Percentiles rank a stretch among this genome's conserved stretches.
Evolutionary conservation across 2,329 filamentous ascomycete genomes (phyloP).

Genomic region (Parascedosporium putredinis): DNA sequence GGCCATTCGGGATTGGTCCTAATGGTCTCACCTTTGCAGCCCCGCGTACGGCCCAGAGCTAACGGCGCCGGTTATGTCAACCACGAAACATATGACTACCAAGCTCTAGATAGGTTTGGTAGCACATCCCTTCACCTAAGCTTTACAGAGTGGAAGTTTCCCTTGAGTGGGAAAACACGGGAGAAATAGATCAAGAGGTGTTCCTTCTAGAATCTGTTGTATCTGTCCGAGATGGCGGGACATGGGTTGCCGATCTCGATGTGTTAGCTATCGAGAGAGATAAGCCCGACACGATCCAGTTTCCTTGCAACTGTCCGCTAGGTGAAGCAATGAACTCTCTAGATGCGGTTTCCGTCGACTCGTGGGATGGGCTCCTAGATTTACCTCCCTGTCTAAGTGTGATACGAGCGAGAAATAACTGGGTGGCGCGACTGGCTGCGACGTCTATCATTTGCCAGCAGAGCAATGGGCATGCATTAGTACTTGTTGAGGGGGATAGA

Average conservation of each 20-base stretch:
- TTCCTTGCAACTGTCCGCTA: neutral
- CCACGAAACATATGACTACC: neutral
- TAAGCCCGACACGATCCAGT: neutral
- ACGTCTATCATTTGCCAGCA: neutral
- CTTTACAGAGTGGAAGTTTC: constrained; percentile 12
- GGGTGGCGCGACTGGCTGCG: neutral
- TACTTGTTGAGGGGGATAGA: neutral
- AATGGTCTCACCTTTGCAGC: constrained; percentile 7
- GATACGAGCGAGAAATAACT: neutral
- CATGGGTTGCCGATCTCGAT: constrained; percentile 17
- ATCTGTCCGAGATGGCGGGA: constrained; percentile 14
- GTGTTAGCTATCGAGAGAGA: constrained; percentile 9
- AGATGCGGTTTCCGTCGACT: neutral
- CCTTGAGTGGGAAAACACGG: constrained; percentile 9
- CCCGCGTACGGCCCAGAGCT: neutral
- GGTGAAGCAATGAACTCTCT: neutral
- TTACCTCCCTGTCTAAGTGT: neutral
- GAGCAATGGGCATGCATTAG: neutral
- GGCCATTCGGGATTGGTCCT: constrained; percentile 10
- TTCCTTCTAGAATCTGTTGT: constrained; percentile 14
- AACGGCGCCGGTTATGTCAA: neutral
- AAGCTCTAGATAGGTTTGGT: neutral
- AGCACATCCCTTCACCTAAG: constrained; percentile 14
- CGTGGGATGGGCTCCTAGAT: neutral
- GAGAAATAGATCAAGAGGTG: constrained; percentile 11